Evolutionary conservation across 768 basidiomycete genomes (phyloP), one percentile per base, ranked within the genome.

Genomic region (Tricholoma furcatifolium): DNA sequence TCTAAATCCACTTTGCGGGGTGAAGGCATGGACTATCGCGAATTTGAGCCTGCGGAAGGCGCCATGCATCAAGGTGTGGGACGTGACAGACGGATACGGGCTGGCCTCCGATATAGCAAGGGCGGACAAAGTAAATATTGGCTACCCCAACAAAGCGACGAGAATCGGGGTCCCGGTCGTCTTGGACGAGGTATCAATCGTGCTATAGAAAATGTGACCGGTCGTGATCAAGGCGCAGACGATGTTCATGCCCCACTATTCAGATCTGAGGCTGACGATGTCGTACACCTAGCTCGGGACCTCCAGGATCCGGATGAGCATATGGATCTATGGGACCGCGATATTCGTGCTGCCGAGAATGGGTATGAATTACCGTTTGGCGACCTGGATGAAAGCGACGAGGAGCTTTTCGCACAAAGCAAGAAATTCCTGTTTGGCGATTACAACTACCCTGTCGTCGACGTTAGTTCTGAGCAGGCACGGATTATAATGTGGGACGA

Each of bases 111-210:
- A 20, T 99, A 99, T 63, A 84, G 85, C 43, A 82, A 87, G 50
- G 93, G 93, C n/a, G 97, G 96, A 1, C 82, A 84, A 65, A 77
- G 78, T 51, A 99, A 99, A 71, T 99, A 99, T 68, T 99, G 97
- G 97, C 75, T 99, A 8, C 93, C 95, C 0, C 83, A 85, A 61
- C 79, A 83, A 0, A 73, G 67, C 21, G 61, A 73, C 35, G 65
- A 71, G 6, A 71, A 66, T 20, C 67, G 67, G 7, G 72, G 72
- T 2, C 67, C 71, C 12, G 74, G 75, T 27, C 69, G 67, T 21
- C 56, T 74, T 12, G 74, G 75, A 57, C 65, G 78, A 20, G 66
- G 72, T 1, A 62, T 80, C 20, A 78, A 80, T 44, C 64, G 66
- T 14, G 73, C 69, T 7, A 69, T 78, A 53, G 70, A 64, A 50